These are phyloP conservation scores for Pulveroboletus sp. DNA, from an alignment of 768 basidiomycete genomes.

Conservation along the genomic window DNA sequence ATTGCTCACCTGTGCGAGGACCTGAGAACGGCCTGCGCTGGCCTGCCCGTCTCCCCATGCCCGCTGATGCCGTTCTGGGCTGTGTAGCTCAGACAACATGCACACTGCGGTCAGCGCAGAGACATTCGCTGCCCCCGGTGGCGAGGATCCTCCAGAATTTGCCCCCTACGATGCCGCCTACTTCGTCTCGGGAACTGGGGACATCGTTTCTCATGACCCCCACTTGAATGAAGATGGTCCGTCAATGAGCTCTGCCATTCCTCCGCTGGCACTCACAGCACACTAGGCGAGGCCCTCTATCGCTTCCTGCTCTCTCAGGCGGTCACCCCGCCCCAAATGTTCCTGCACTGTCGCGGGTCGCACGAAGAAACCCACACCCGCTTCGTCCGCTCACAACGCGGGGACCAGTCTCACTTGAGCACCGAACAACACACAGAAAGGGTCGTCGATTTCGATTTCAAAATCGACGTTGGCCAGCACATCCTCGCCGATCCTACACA, in stretches of 20 bases:
- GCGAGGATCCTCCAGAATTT: conserved; percentile 61
- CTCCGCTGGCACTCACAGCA: conserved; percentile 1
- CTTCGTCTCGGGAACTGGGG: conserved; percentile 44
- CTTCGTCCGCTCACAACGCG: conserved; percentile 36
- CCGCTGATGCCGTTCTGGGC: conserved; percentile 3
- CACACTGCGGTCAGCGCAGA: too few relatives aligned
- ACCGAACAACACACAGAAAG: conserved; percentile 57
- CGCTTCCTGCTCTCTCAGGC: conserved; percentile 68
- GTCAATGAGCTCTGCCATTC: conserved; percentile 6
- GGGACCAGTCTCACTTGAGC: conserved; percentile 33
- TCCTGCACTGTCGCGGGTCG: conserved; percentile 50
- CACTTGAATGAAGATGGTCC: conserved; percentile 66
- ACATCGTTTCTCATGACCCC: conserved; percentile 67
- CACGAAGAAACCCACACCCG: conserved; percentile 55
- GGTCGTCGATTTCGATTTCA: conserved; percentile 69
- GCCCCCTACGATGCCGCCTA: conserved; percentile 62
- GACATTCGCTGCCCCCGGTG: conserved; percentile 26
- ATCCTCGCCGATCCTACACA: conserved; percentile 42
- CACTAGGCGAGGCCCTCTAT: conserved; percentile 65
- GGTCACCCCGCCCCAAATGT: conserved; percentile 40
- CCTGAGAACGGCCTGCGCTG: conserved; percentile 4
- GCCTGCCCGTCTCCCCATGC: conserved; percentile 13
- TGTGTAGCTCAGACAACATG: too few relatives aligned
- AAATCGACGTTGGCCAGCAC: conserved; percentile 49
- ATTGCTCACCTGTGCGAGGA: too few relatives aligned